A percentile compares a stretch with the other conserved stretches of the same genome.
Conservation (phyloP, 1,139 yeast species). For the Geotrichum carabidarum region DNA sequence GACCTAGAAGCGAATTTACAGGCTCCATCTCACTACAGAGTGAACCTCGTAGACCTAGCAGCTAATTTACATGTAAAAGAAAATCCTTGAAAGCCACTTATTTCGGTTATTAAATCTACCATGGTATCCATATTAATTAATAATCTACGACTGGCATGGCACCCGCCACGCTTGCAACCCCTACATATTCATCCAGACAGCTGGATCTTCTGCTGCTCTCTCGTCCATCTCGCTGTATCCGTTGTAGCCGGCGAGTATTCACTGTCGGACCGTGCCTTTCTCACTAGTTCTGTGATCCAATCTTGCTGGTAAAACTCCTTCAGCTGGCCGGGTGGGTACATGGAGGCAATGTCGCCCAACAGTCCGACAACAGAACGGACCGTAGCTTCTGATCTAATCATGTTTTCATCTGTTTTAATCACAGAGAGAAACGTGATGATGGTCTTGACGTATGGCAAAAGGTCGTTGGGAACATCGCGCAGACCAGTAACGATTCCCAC, state of each 20-base stretch:
- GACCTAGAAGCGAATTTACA: too few species aligned
- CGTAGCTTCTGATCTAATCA: constrained; percentile 58
- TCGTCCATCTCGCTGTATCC: constrained; percentile 95
- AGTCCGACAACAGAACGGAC: constrained; percentile 80
- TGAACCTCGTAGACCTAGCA: too few species aligned
- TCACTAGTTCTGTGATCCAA: constrained; percentile 77
- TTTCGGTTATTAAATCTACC: too few species aligned
- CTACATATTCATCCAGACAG: constrained; percentile 21
- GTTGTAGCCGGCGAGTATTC: constrained; percentile 60
- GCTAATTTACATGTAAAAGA: too few species aligned
- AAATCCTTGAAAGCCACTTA: too few species aligned
- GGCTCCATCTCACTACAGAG: too few species aligned
- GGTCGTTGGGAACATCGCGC: constrained; percentile 58
- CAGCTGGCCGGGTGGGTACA: constrained; percentile 77
- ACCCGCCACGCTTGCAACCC: background rate
- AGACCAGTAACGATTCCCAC: constrained; percentile 92
- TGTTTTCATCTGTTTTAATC: constrained; percentile 55
- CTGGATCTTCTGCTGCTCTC: constrained; percentile 73
- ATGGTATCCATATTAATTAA: too few species aligned
- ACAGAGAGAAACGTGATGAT: constrained; percentile 65
- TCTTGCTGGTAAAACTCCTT: constrained; percentile 58
- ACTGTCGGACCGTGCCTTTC: constrained; percentile 62
- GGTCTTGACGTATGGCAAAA: constrained; percentile 60
- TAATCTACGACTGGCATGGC: background rate
- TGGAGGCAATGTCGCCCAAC: constrained; percentile 85